phyloP scores from a whole-genome alignment of 306 rosid species.

The Urtica urens region DNA sequence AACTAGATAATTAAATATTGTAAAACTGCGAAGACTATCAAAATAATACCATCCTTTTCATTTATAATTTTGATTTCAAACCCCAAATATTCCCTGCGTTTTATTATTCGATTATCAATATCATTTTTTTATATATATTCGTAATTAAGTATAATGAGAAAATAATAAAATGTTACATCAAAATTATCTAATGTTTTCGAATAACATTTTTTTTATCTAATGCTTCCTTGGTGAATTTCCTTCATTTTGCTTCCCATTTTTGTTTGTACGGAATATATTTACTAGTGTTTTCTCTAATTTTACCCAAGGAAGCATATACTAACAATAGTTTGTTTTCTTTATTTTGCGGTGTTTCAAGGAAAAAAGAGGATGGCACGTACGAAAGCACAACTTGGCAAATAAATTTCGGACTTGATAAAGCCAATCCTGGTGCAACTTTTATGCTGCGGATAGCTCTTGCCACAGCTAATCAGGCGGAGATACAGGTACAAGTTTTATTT shows the following conservation, averaged over 20 bases:
- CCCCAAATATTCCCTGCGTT: too few relatives aligned
- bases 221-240: neutral
- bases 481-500: slow-evolving; percentile 28
- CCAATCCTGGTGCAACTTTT: slow-evolving; percentile 23
- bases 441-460: slow-evolving; percentile 63
- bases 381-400: slow-evolving; percentile 70
- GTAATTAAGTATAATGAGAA: too few relatives aligned
- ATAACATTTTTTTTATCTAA: neutral
- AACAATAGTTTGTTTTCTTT: neutral
- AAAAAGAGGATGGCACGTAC: slow-evolving; percentile 38
- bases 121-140: too few relatives aligned
- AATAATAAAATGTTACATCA: too few relatives aligned
- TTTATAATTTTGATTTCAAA: too few relatives aligned
- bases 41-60: too few relatives aligned
- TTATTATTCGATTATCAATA: too few relatives aligned
- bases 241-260: neutral
- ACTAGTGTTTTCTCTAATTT: too few relatives aligned
- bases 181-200: neutral
- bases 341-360: slow-evolving; percentile 27
- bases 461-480: slow-evolving; percentile 41
- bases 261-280: neutral
- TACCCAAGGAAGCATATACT: neutral
- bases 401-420: slow-evolving; percentile 40
- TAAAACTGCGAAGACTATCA: too few relatives aligned
- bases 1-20: too few relatives aligned